Conservation (phyloP, 75 land plant species). For the Pinus taeda region DNA sequence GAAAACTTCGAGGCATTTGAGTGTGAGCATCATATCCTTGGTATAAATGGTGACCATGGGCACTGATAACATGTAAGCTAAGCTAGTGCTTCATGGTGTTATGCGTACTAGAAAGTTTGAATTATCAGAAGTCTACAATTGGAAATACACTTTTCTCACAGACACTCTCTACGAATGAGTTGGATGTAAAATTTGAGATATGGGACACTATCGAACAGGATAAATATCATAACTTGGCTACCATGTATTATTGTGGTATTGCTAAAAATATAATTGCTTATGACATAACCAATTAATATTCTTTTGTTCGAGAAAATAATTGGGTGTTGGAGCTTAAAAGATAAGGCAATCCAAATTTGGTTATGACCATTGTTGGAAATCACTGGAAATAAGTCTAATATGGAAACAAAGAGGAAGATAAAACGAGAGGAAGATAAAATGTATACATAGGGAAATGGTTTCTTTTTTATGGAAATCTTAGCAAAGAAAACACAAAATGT, state of each 20-base stretch:
- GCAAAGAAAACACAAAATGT: too few relatives aligned
- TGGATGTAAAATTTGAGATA: conserved; percentile 91
- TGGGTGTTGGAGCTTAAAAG: conserved; percentile 75
- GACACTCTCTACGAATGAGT: conserved; percentile 80
- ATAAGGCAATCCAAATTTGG: too few relatives aligned
- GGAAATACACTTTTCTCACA: conserved; percentile 98
- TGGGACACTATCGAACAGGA: conserved; percentile 99
- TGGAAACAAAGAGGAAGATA: too few relatives aligned
- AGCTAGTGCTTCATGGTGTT: conserved; percentile 38
- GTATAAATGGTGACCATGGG: too few relatives aligned
- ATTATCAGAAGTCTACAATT: conserved; percentile 79
- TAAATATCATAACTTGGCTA: conserved; percentile 96
- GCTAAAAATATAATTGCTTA: conserved; percentile 89
- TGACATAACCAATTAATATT: conserved; percentile 66
- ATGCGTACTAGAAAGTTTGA: conserved; percentile 47
- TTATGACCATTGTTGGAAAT: too few relatives aligned
- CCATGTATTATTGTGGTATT: conserved; percentile 96
- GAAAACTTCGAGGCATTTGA: too few relatives aligned
- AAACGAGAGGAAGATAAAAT: too few relatives aligned
- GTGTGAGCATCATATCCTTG: too few relatives aligned
- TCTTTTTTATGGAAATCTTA: too few relatives aligned
- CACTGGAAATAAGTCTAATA: too few relatives aligned
- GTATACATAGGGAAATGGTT: too few relatives aligned
- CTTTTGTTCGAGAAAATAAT: conserved; percentile 45
- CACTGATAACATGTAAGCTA: too few relatives aligned